Base-by-base conservation (phyloP, 805 yeast genomes). In the Candida tibetensis region DNA sequence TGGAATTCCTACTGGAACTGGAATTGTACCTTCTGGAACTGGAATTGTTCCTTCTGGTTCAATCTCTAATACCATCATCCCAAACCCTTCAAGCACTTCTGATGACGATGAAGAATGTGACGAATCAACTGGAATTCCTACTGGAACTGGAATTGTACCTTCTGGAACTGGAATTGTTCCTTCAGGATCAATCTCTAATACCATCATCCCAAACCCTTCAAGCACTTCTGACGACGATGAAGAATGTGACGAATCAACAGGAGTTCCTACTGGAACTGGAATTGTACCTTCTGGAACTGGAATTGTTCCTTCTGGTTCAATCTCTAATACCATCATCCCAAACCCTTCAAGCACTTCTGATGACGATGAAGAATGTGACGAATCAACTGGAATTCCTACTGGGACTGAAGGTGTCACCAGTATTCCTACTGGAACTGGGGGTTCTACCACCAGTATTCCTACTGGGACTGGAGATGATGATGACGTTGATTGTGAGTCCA, bases 21-120 rank as follows among this genome's bases (percentile, higher is more conserved):
- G 36, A 10, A 16, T 30, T 22, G 23, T 21, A 29, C 33, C 42
- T 16, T 13, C 32, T 13, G 35, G 16, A 18, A 26, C 16, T 21
- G 19, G 29, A 27, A 23, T 37, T 32, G 33, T 16, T 17, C 13
- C 26, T 26, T 17, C 36, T 6, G 23, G 12, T 12, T n/a, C 31
- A 9, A 10, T 7, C 17, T 10, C 16, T 23, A 19, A n/a, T 3
- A 27, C 38, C n/a, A 19, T 26, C 14, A 17, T 17, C 22, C 30
- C 30, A 17, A 18, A 13, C 18, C 26, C 21, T 3, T 22, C 42
- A 13, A 15, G 21, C 19, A 17, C 40, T 12, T 27, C 29, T 23
- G 47, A 38, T 23, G 51, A 47, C 18, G 52, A 48, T 8, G 44
- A 37, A 22, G 50, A 44, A 17, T 41, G 45, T 32, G 32, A 29